Evolutionary conservation across 768 basidiomycete genomes (phyloP).

Genomic region (Termitomyces sp.): DNA sequence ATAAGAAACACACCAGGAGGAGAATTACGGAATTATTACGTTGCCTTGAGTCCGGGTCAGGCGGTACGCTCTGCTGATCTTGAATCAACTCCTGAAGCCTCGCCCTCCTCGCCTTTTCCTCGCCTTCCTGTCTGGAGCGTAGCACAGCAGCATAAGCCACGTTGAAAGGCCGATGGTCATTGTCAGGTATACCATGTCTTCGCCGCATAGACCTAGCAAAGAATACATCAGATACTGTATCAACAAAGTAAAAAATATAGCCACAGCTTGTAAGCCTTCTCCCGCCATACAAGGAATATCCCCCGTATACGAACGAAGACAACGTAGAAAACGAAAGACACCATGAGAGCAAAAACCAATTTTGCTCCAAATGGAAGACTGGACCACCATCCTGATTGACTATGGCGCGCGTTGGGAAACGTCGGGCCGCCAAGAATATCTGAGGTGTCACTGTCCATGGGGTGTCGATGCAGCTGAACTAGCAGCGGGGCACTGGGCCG

Average conservation of each 20-base stretch:
- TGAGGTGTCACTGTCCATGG: constrained; percentile 62
- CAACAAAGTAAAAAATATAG: constrained; percentile 18
- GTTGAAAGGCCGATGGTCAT: constrained; percentile 77
- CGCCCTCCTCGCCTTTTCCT: constrained; percentile 23
- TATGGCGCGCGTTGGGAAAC: constrained; percentile 27
- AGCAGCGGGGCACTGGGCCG: constrained; percentile 24
- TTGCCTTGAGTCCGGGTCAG: constrained; percentile 38
- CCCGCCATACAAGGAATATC: constrained; percentile 50
- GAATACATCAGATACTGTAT: constrained; percentile 8
- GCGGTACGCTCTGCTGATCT: constrained; percentile 29
- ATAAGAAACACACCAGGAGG: constrained; percentile 17
- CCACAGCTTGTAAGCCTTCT: constrained; percentile 61
- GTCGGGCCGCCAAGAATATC: constrained; percentile 67
- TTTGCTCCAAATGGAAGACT: constrained; percentile 34
- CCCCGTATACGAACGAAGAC: constrained; percentile 35
- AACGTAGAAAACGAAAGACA: constrained; percentile 32
- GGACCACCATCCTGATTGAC: constrained; percentile 24
- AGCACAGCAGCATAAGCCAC: constrained; percentile 78
- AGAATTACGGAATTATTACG: constrained; percentile 34
- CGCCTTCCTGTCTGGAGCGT: constrained; percentile 49
- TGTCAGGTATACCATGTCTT: constrained; percentile 79
- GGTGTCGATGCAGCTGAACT: constrained; percentile 17
- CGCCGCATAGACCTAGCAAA: constrained; percentile 59
- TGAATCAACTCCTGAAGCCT: constrained; percentile 29
- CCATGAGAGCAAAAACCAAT: constrained; percentile 26